A percentile compares a stretch with the other conserved stretches of the same genome.
phyloP scores from a whole-genome alignment of 164 flowering plant genomes.

The Berberis thunbergii region DNA sequence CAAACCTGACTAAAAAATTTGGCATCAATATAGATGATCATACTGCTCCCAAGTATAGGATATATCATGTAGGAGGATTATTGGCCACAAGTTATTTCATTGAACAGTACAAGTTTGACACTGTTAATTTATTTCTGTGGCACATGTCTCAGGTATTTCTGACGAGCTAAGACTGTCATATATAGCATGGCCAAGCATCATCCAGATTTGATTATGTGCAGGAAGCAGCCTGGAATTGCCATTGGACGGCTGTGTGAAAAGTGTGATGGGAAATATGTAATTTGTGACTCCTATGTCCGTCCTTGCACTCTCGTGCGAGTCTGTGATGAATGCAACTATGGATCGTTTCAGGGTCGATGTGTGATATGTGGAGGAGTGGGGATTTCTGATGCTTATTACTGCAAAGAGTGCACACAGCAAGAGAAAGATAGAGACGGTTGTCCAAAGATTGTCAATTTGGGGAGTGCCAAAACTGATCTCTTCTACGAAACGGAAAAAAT shows the following conservation, averaged over 20 bases:
- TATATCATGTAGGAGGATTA: too few species aligned
- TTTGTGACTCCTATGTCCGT: constrained; percentile 62
- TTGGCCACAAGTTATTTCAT: too few species aligned
- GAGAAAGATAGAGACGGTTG: constrained; percentile 85
- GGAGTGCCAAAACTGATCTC: constrained; percentile 77
- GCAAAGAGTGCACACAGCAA: constrained; percentile 89
- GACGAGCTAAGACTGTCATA: not conserved
- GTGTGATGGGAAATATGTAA: constrained; percentile 59
- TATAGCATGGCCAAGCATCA: constrained; percentile 61
- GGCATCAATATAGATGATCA: too few species aligned
- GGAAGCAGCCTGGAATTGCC: constrained; percentile 69
- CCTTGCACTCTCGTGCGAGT: constrained; percentile 74
- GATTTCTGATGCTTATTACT: constrained; percentile 83
- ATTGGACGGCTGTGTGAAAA: constrained; percentile 62
- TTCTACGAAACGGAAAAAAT: constrained; percentile 84
- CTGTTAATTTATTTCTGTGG: not conserved
- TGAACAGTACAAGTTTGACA: too few species aligned
- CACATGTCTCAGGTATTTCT: not conserved
- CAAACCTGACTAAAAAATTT: too few species aligned
- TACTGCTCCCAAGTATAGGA: too few species aligned
- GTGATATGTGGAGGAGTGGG: constrained; percentile 89
- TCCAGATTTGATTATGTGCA: constrained; percentile 68
- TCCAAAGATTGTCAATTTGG: constrained; percentile 75
- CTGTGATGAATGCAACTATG: constrained; percentile 86
- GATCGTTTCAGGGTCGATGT: constrained; percentile 77